Evolutionary conservation across 768 basidiomycete genomes (phyloP), one percentile per base, ranked within the genome.

Genomic region (Phylloporus scabripes): DNA sequence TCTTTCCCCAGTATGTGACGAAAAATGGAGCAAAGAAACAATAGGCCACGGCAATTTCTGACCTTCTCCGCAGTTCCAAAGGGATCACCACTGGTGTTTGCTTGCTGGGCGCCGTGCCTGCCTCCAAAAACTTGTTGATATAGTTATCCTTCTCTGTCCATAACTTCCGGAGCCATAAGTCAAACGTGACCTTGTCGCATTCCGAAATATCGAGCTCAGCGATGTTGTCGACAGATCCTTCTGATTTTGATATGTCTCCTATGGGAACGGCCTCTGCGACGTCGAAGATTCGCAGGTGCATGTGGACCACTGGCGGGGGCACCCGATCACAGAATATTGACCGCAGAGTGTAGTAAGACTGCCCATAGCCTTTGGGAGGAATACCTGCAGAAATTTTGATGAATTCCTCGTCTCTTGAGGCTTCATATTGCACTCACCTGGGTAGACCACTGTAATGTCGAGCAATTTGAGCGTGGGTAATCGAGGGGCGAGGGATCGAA

Each of bases 401-500:
- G 34, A 51, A 37, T 18, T 14, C 5, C 24, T 12, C 5, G n/a
- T 23, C 14, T 18, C 10, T 5, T 3, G n/a, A 24, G 20, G 14
- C 15, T 23, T 34, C 32, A 10, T 39, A 21, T 32, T 45, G 33
- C 33, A 29, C 37, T 56, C 64, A 82, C 93, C 93, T 55, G 92
- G 90, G 69, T 99, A 99, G 23, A 85, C 80, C 53, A 95, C 75
- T 0, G 96, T 98, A 39, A 96, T 72, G 63, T 98, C 96, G n/a
- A 98, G 72, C 11, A 99, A 66, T 56, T 83, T 80, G 50, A 99
- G 72, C 46, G 77, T 76, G 23, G 85, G 85, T 20, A 94, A 77
- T 50, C 85, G 79, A 18, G 92, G 83, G 14, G 82, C 75, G 10
- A 97, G 77, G 0, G 91, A 83, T 24, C 89, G 81, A 40, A 98